Base-by-base conservation (phyloP, 2,329 filamentous ascomycete species). In the Davidsoniella eucalypti region DNA sequence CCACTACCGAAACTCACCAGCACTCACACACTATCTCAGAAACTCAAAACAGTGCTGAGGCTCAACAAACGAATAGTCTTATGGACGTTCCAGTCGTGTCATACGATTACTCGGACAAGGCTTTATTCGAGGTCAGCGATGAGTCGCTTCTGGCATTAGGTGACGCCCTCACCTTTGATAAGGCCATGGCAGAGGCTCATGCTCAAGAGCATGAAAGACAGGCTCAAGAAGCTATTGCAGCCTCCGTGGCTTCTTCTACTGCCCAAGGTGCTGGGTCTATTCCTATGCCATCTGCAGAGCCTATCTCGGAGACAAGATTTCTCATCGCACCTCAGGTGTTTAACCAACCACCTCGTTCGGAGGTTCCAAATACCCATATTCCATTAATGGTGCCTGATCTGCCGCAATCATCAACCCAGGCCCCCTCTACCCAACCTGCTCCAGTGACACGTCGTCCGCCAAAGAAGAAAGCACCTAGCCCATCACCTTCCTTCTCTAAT, bases 401-500 rank as follows among this genome's bases (percentile, higher is more conserved):
- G 9, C 36, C n/a, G 23, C 49, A 46, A 12, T 12, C 36, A 18
- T 9, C 43, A 14, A 26, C 17, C 33, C 50, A 47, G 12, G 2
- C 25, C 37, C 44, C 39, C 9, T 33, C 23, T 26, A 44, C 36
- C 12, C 29, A 9, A 33, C 29, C 29, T 12, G 2, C 29, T 12
- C 29, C 29, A 33, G 9, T 2, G 12, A 33, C 9, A 18, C 51
- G 37, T 14, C 43, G 26, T 18, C 43, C 26, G 37, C 50, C 39
- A 43, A 50, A 33, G 36, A 44, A n/a, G 14, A 48, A 37, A 21
- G 47, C 36, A 14, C 47, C 40, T 7, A 49, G 40, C 33, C 40
- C 47, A 25, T 29, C 40, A 23, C 69, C 59, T 56, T 67, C 55
- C 54, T 64, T 58, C 57, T 65, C 56, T 62, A 65, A 55, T 62